Percentiles rank a stretch among this genome's conserved stretches.
Evolutionary conservation across 2,329 filamentous ascomycete species (phyloP).

Genomic region (Fusarium chuoi): DNA sequence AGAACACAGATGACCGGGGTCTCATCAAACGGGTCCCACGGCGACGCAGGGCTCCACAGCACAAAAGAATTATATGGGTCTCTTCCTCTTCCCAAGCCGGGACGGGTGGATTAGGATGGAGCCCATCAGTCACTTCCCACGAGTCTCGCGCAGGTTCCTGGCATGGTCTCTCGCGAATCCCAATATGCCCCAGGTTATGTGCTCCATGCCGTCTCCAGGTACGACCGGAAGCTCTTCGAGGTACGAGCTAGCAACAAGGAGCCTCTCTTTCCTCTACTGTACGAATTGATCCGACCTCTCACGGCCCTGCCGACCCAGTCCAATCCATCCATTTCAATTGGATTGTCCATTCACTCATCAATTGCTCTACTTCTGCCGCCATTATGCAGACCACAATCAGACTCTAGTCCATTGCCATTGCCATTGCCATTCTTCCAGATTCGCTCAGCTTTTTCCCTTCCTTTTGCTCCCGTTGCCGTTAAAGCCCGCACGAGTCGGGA

Average conservation of each 20-base stretch:
- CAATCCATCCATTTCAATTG: slow-evolving; percentile 1
- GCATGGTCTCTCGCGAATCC: slow-evolving; percentile 37
- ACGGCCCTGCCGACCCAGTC: slow-evolving; percentile 38
- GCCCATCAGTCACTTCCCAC: slow-evolving; percentile 33
- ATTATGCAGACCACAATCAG: slow-evolving; percentile 15
- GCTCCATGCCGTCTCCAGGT: slow-evolving; percentile 37
- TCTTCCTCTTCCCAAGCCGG: slow-evolving; percentile 23
- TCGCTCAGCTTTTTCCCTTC: slow-evolving; percentile 15
- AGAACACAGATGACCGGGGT: slow-evolving; percentile 30
- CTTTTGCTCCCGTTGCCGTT: slow-evolving; percentile 22
- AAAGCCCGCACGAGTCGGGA: slow-evolving; percentile 30
- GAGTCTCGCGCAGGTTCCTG: slow-evolving; percentile 36
- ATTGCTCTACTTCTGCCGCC: slow-evolving; percentile 18
- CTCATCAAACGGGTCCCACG: slow-evolving; percentile 38
- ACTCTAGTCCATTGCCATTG: slow-evolving; percentile 15
- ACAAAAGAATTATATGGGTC: slow-evolving; percentile 30
- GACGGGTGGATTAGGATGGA: slow-evolving; percentile 36
- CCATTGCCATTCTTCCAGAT: slow-evolving; percentile 18
- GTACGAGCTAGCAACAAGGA: slow-evolving; percentile 38
- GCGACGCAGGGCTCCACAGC: slow-evolving; percentile 30
- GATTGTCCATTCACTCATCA: slow-evolving; percentile 21
- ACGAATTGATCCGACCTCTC: slow-evolving; percentile 41
- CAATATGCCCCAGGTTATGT: slow-evolving; percentile 38
- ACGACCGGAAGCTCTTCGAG: slow-evolving; percentile 38
- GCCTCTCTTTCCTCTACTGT: slow-evolving; percentile 28